Evolutionary conservation across 371 early-diverging fungal genomes (phyloP), one percentile per base, ranked within the genome.

Genomic region (Saksenaea vasiformis): DNA sequence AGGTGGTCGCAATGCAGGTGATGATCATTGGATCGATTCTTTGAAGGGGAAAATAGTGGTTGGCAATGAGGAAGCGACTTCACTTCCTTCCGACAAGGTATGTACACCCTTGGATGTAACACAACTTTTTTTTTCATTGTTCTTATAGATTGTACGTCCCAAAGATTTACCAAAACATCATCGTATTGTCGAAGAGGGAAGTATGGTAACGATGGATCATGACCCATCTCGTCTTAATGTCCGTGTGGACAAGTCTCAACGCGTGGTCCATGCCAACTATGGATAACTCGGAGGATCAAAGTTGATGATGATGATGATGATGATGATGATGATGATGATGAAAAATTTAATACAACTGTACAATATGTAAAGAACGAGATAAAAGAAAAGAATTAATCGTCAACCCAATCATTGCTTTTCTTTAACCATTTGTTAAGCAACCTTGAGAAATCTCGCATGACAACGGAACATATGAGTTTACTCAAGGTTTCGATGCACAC

Each of bases 381-480:
- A 37, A 38, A 35, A 58, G 37, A 65, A 26, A 38, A 47, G 11
- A 38, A 55, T 68, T 62, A 72, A 41, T 70, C 67, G 27, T 53
- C 60, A 10, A 71, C 44, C 73, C 77, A 77, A 39, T 68, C 68
- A 9, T 64, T 64, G 26, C 69, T 60, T n/a, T 72, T 64, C 54
- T 77, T 77, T 26, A 75, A 47, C 80, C 80, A 80, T 56, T 77
- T 74, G 47, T 70, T 62, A 7, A 80, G 57, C 11, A 80, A 59
- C 22, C 68, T 60, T 15, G 68, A 62, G 41, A 77, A 69, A 37
- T 80, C 80, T 38, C 73, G 73, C 39, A 80, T 43, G 27, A 77
- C 71, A 62, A 77, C 75, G 13, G 70, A 69, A 64, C 76, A 73
- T 13, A 80, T 62, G 28, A 73, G 55, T 5, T 44, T 54, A 24